Base-by-base conservation (phyloP, 179 eudicot species). In the Camellia oleifera region DNA sequence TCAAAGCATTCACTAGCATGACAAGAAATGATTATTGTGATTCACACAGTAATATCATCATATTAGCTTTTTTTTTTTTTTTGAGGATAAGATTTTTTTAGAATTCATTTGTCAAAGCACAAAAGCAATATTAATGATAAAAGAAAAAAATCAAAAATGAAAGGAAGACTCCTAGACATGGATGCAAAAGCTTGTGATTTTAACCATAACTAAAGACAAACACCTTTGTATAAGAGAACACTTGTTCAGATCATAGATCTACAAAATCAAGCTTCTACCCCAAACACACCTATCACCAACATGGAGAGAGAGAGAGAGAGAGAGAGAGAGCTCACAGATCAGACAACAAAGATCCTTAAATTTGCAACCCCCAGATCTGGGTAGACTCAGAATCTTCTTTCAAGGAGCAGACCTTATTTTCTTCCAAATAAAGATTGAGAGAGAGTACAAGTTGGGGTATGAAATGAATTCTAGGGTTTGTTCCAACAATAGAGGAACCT, bases 281-380 rank as follows among this genome's bases (percentile, higher is more conserved):
- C 61, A 1, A 57, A 57, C 17, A 11, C 61, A 57, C 61, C 15
- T 32, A 23, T 44, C 54, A 52, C 45, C 40, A 11, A 66, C 23
- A 50, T 20, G 5, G 9, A 45, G 0, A 67, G 61, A 9, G 13
- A 20, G 57, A 14, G 13, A 65, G 62, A 26, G 48, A 77, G 69
- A 79, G 75, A 62, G 76, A 73, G 63, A 62, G 72, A 32, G 7
- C 71, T 72, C 61, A 79, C 75, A 61, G 77, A 71, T 71, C 48
- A 9, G 26, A 32, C 44, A 78, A 42, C 18, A 69, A 56, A n/a
- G 11, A 73, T 73, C 63, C 76, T 14, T 69, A 69, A 46, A 14
- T 46, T 68, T 5, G 11, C 12, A 45, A 23, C 4, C 20, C 0
- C 62, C 57, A 46, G 76, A 79, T 48, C 69, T 79, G 48, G 52